phyloP scores from a whole-genome alignment of 2,329 filamentous ascomycete genomes.

The Mycosphaerella arachidis region DNA sequence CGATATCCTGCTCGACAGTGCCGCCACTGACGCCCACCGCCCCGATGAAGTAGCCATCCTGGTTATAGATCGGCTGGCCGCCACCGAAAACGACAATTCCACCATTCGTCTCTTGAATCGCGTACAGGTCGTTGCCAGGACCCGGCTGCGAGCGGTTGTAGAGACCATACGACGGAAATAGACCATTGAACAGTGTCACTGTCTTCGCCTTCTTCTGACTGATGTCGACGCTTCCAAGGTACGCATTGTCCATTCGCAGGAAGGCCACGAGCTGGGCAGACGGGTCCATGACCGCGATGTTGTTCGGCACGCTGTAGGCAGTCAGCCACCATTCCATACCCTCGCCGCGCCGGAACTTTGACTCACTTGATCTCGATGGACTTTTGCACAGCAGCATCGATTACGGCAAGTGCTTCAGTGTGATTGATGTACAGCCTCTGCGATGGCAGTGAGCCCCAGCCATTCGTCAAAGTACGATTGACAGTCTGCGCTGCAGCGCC shows the following conservation, averaged over 20 bases:
- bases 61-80: constrained; percentile 26
- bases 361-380: constrained; percentile 11
- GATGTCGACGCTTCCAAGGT: constrained; percentile 27
- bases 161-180: constrained; percentile 24
- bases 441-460: constrained; percentile 20
- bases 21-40: constrained; percentile 30
- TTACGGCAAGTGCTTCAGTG: constrained; percentile 22
- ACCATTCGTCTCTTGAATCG: constrained; percentile 28
- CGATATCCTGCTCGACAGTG: constrained; percentile 26
- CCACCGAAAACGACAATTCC: constrained; percentile 29
- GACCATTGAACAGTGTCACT: constrained; percentile 28
- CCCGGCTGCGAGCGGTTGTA: constrained; percentile 25
- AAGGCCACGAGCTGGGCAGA: constrained; percentile 28
- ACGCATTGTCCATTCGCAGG: constrained; percentile 31
- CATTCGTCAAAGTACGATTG: constrained; percentile 25
- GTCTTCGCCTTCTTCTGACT: constrained; percentile 30
- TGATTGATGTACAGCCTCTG: constrained; percentile 26
- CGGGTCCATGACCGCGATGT: constrained; percentile 30
- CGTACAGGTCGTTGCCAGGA: constrained; percentile 16
- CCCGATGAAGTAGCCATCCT: constrained; percentile 26
- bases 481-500: constrained; percentile 9
- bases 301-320: constrained; percentile 18
- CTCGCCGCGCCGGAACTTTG: background rate
- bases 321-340: background rate
- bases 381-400: constrained; percentile 21